Percentiles rank a stretch among this genome's conserved stretches.
These are phyloP conservation scores for Calonectria ilicicola DNA, from an alignment of 2,329 filamentous ascomycete species.

Conservation along the genomic window DNA sequence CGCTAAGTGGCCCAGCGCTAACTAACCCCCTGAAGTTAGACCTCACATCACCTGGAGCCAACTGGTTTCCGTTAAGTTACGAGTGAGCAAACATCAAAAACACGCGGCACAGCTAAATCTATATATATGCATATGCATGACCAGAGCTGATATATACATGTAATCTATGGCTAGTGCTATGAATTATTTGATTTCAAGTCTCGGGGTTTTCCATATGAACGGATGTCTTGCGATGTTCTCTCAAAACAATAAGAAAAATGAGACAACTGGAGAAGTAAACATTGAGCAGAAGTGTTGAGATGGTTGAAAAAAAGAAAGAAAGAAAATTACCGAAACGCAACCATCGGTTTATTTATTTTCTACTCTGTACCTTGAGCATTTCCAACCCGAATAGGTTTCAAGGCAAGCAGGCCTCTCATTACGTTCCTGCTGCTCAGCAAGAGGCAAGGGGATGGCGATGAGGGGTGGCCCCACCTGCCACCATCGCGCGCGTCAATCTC, in stretches of 20 bases:
- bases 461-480: not conserved
- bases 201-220: too few relatives aligned
- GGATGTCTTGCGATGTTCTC: too few relatives aligned
- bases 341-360: not conserved
- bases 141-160: too few relatives aligned
- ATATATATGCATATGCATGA: too few relatives aligned
- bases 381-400: not conserved
- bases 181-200: too few relatives aligned
- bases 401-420: not conserved
- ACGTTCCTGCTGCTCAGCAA: not conserved
- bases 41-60: not conserved
- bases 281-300: not conserved
- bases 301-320: too few relatives aligned
- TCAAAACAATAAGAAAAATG: not conserved
- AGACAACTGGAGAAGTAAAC: not conserved
- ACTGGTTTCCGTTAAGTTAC: not conserved
- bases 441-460: not conserved
- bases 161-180: too few relatives aligned
- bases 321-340: not conserved
- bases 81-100: too few relatives aligned
- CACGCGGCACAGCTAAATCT: too few relatives aligned
- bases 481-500: conserved; percentile 31
- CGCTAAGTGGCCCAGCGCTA: conserved; percentile 13
- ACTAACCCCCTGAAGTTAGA: not conserved
- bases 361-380: not conserved